Conservation (phyloP, 106 monocot species). For the Apostasia shenzhenica region DNA sequence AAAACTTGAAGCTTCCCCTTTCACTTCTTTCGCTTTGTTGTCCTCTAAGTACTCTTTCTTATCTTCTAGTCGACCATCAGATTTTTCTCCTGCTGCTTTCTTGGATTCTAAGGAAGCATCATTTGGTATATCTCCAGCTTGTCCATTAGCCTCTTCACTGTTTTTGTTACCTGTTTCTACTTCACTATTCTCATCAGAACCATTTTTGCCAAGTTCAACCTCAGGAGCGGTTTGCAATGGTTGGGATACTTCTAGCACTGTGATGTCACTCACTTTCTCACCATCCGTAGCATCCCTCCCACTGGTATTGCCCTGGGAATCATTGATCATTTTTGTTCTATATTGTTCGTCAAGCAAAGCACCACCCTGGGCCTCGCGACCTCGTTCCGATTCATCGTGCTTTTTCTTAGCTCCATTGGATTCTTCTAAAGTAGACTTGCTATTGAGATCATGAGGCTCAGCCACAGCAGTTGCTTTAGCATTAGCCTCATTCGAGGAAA, state of each 20-base stretch:
- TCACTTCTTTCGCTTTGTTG: constrained; percentile 19
- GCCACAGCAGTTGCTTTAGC: constrained; percentile 9
- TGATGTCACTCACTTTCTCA: constrained; percentile 7
- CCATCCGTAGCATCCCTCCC: neutral
- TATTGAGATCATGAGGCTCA: neutral
- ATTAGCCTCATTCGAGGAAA: constrained; percentile 21
- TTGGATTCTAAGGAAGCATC: neutral
- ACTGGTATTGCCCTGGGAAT: constrained; percentile 9
- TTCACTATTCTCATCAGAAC: constrained; percentile 7
- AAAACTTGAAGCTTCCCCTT: constrained; percentile 22
- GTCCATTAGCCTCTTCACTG: neutral
- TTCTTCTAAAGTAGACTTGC: constrained; percentile 1
- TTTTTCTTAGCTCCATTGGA: constrained; percentile 13
- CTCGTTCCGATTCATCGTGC: constrained; percentile 12
- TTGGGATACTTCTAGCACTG: constrained; percentile 2
- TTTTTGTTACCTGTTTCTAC: neutral
- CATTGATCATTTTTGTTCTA: constrained; percentile 11
- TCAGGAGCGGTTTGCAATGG: constrained; percentile 1
- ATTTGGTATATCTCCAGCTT: neutral
- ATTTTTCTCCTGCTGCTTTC: neutral
- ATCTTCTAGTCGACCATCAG: neutral
- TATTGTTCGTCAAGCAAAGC: constrained; percentile 6
- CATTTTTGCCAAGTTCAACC: constrained; percentile 9
- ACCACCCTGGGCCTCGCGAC: constrained; percentile 4
- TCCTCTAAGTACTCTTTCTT: constrained; percentile 8